A percentile compares a stretch with the other conserved stretches of the same genome.
Conservation (phyloP, 2,329 filamentous ascomycete genomes). For the Colletotrichum caudatum region DNA sequence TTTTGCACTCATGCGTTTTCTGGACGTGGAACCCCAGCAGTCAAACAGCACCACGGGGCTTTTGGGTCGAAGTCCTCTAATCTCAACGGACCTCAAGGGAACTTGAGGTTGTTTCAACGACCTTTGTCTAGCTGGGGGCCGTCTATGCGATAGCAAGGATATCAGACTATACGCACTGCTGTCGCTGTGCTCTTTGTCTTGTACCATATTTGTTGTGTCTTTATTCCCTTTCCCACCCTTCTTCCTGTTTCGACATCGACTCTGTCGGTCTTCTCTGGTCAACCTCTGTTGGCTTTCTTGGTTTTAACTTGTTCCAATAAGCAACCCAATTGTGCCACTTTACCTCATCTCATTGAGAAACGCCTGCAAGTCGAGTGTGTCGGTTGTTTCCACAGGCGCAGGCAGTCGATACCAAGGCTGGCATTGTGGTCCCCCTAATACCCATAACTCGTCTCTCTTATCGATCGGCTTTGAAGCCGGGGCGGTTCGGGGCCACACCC, state of each 20-base stretch:
- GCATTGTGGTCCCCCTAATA: conserved; percentile 24
- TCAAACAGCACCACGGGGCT: background rate
- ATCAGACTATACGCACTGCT: conserved; percentile 19
- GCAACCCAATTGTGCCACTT: background rate
- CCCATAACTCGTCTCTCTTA: conserved; percentile 28
- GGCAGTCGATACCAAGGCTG: background rate
- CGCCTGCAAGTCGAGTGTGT: conserved; percentile 2
- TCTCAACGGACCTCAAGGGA: conserved; percentile 9
- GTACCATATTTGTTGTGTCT: conserved; percentile 27
- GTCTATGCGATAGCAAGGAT: conserved; percentile 12
- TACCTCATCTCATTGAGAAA: background rate
- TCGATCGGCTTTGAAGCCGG: conserved; percentile 35
- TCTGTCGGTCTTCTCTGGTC: background rate
- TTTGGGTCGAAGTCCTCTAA: conserved; percentile 13
- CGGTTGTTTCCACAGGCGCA: conserved; percentile 5
- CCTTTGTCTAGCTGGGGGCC: background rate
- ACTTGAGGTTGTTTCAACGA: conserved; percentile 23
- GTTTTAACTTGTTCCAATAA: background rate
- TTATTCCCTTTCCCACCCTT: background rate
- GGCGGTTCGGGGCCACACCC: conserved; percentile 29
- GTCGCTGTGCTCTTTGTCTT: conserved; percentile 13
- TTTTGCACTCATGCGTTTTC: background rate
- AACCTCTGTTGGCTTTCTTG: conserved; percentile 2
- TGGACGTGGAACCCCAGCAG: background rate
- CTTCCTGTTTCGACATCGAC: background rate